Conservation (phyloP, 306 rosid genomes). For the Rosa multiflora region DNA sequence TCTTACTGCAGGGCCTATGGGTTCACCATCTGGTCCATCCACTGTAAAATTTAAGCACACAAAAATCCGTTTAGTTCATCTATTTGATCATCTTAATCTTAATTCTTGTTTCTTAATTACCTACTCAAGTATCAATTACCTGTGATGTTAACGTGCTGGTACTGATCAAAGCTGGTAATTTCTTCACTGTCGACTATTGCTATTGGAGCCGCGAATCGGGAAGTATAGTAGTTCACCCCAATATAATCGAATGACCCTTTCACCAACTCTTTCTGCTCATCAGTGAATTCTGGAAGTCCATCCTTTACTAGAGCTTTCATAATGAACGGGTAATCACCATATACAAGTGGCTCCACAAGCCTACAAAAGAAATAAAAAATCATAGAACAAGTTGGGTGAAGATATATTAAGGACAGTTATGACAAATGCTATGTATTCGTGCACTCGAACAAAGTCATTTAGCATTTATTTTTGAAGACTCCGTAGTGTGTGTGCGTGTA, state of each 20-base stretch:
- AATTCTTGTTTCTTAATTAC: background rate
- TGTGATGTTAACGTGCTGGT: background rate
- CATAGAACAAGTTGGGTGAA: background rate
- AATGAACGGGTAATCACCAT: background rate
- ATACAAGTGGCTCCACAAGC: slow-evolving; percentile 1
- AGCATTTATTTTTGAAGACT: no score
- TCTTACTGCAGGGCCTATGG: background rate
- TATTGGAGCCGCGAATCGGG: background rate
- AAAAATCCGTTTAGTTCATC: background rate
- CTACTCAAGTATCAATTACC: background rate
- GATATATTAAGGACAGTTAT: background rate
- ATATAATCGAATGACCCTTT: slow-evolving; percentile 2
- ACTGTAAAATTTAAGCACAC: background rate
- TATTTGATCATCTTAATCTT: background rate
- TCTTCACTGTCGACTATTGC: background rate
- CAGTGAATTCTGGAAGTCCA: background rate
- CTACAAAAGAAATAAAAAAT: background rate
- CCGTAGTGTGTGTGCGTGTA: no score
- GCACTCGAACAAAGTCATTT: no score
- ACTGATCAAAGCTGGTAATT: background rate
- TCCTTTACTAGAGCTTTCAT: background rate
- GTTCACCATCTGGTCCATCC: background rate
- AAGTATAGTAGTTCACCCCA: slow-evolving; percentile 12
- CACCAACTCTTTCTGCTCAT: background rate
- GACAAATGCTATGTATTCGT: no score